Evolutionary conservation across 345 rosid genomes (phyloP).

Genomic region (Populus ilicifolia): DNA sequence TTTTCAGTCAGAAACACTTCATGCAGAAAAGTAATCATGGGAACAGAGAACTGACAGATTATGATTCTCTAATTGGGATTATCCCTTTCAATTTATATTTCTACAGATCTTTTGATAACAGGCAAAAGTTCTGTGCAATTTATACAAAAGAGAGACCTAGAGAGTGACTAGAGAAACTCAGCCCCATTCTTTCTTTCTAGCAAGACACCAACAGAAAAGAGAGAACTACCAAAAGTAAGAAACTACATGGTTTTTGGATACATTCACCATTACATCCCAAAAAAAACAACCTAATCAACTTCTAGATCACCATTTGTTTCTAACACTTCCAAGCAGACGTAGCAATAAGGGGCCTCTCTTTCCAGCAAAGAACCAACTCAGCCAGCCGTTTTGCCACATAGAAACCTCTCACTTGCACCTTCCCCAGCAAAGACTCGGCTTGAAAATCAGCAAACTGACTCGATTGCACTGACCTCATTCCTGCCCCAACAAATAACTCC

Average conservation of each 20-base stretch:
- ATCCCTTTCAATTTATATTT: not conserved
- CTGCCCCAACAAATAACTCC: constrained; percentile 66
- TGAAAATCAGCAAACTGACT: constrained; percentile 90
- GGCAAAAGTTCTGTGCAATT: constrained; percentile 5
- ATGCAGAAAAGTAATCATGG: not conserved
- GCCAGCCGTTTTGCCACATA: constrained; percentile 79
- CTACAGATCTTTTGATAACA: not conserved
- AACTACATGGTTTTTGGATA: not conserved
- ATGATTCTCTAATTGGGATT: not conserved
- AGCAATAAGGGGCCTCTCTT: constrained; percentile 65
- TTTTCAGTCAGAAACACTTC: not conserved
- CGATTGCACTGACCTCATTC: constrained; percentile 65
- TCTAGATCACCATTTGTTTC: not conserved
- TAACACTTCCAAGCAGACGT: constrained; percentile 87
- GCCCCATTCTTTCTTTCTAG: not conserved
- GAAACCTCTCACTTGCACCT: constrained; percentile 78
- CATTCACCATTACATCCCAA: constrained; percentile 7
- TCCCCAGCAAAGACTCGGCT: constrained; percentile 69
- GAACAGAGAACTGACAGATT: not conserved
- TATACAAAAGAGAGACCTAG: not conserved
- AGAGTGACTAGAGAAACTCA: not conserved
- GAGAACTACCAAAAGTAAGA: not conserved
- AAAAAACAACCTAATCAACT: not conserved
- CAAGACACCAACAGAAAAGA: not conserved
- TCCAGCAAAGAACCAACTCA: constrained; percentile 95